Base-by-base conservation (phyloP, 2,329 filamentous ascomycete species). In the Lecanosticta acicola region DNA sequence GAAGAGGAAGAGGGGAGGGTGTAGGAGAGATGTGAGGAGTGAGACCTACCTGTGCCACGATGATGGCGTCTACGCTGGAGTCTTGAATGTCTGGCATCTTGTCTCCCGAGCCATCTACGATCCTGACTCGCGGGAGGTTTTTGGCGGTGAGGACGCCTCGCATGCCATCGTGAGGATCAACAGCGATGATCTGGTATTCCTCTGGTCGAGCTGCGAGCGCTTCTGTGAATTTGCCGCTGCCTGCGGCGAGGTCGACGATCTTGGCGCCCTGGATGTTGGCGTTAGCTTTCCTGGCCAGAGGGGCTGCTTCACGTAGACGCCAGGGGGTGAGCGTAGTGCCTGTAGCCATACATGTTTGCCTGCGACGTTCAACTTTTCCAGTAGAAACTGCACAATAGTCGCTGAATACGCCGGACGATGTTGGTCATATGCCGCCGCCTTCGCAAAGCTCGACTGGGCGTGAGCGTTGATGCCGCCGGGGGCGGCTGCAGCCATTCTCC, bases 201-300 rank as follows among this genome's bases (percentile, higher is more conserved):
- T 87, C 84, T 0, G 73, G 68, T 21, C 82, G 69, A 11, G 64
- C 68, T 4, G 79, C 77, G 26, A 88, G 70, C 14, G 75, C 56
- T 61, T 83, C 79, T 0, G 83, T 86, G 58, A 86, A 81, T 59
- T 85, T 85, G 19, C 84, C 84, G 0, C 83, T 85, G 0, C 83
- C 83, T 2, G 81, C 80, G 1, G 76, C 83, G 14, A 87, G 69
- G 60, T 87, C 83, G 18, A 85, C 62, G 33, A 86, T 66, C 36
- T 66, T 72, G 11, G 75, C 74, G 37, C 69, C 67, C 4, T 65
- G 41, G 14, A 70, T 58, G 24, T 29, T 29, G 24, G 7, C 24
- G 24, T 29, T 11, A 29, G 11, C 24, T 5, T 29, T 5, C 11
- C 24, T 11, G 7, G 24, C 5, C 7, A 29, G 24, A 29, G 24